phyloP scores from a whole-genome alignment of 345 rosid genomes.

The Stellera chamaejasme region DNA sequence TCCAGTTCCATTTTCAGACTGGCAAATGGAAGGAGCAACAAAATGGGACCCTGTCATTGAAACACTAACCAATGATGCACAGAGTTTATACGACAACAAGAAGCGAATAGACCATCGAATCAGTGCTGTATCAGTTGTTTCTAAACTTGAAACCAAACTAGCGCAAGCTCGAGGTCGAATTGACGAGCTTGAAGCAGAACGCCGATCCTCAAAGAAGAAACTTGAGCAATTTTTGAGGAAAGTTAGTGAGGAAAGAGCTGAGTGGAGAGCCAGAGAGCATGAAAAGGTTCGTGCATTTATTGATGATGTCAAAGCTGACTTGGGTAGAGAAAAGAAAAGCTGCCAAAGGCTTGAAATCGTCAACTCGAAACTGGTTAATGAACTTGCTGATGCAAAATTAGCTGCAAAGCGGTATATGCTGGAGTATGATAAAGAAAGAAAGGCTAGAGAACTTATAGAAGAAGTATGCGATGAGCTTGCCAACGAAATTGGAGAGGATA shows the following conservation, averaged over 20 bases:
- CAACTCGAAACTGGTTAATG: constrained; percentile 63
- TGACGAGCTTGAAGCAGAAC: constrained; percentile 59
- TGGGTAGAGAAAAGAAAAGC: constrained; percentile 54
- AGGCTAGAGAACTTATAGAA: constrained; percentile 53
- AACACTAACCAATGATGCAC: constrained; percentile 37
- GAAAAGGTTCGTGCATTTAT: constrained; percentile 61
- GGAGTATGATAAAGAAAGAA: constrained; percentile 59
- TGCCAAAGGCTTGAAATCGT: constrained; percentile 52
- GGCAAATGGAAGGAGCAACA: constrained; percentile 66
- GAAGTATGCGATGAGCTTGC: constrained; percentile 78
- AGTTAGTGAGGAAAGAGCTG: constrained; percentile 61
- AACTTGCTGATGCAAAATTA: constrained; percentile 56
- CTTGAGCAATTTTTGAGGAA: constrained; percentile 67
- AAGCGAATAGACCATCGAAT: constrained; percentile 47
- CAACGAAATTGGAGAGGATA: constrained; percentile 67
- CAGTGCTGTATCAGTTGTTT: constrained; percentile 47
- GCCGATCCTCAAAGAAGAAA: constrained; percentile 56
- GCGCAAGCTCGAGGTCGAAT: constrained; percentile 41
- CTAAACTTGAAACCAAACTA: constrained; percentile 53
- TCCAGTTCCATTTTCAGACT: constrained; percentile 41
- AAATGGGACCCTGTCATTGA: constrained; percentile 61
- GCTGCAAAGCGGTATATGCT: constrained; percentile 47
- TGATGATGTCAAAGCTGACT: constrained; percentile 47
- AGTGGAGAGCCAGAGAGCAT: constrained; percentile 71
- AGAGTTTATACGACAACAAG: constrained; percentile 29